Percentiles rank a stretch among this genome's conserved stretches.
phyloP scores from a whole-genome alignment of 305 asterid genomes.

The Fraxinus ornus region DNA sequence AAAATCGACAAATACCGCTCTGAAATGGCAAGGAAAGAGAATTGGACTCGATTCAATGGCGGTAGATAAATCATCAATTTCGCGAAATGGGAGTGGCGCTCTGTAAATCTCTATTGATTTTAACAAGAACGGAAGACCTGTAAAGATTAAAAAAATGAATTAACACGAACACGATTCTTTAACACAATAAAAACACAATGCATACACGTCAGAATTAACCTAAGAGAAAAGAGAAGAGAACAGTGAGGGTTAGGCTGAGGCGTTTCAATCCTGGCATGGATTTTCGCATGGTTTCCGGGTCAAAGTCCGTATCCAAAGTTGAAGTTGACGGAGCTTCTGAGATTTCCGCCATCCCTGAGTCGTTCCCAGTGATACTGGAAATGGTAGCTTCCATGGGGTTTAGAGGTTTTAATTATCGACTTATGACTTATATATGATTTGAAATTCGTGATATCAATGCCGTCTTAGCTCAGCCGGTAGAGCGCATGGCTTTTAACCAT shows the following conservation, averaged over 20 bases:
- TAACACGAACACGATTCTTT: neutral
- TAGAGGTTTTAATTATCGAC: too few species aligned
- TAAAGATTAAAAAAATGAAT: constrained; percentile 9
- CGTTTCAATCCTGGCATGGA: constrained; percentile 76
- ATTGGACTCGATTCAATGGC: constrained; percentile 55
- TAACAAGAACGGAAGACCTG: constrained; percentile 68
- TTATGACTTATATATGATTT: too few species aligned
- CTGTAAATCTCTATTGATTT: constrained; percentile 85
- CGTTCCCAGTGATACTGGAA: neutral
- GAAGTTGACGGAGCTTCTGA: constrained; percentile 35
- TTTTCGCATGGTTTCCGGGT: constrained; percentile 59
- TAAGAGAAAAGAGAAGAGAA: constrained; percentile 62
- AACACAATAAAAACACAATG: constrained; percentile 5
- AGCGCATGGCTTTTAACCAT: constrained; percentile 88
- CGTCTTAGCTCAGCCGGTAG: constrained; percentile 88
- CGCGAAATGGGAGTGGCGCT: constrained; percentile 79
- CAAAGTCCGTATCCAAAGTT: constrained; percentile 29
- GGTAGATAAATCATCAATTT: constrained; percentile 63
- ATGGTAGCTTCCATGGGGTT: neutral
- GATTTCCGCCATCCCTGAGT: constrained; percentile 53
- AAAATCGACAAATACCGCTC: constrained; percentile 55
- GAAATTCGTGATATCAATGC: constrained; percentile 3
- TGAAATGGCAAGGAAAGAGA: constrained; percentile 70
- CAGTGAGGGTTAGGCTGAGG: constrained; percentile 59
- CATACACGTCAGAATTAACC: constrained; percentile 33